Conservation (phyloP, 805 yeast genomes). For the Sporopachydermia lactativora region DNA sequence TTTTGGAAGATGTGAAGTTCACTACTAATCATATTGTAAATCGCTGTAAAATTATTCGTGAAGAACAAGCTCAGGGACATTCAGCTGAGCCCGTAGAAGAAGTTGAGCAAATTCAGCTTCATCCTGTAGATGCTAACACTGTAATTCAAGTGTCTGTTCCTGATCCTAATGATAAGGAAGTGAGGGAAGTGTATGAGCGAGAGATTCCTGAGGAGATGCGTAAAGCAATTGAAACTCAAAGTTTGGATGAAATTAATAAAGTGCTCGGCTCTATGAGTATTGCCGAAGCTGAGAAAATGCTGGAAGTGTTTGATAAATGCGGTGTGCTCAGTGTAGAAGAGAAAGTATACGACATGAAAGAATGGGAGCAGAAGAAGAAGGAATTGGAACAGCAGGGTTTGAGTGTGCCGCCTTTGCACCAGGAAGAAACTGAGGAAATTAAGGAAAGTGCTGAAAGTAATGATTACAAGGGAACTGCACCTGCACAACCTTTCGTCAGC, state of each 20-base stretch:
- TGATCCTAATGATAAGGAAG: constrained; percentile 31
- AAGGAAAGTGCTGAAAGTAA: neutral
- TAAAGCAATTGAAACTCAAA: constrained; percentile 56
- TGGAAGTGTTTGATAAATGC: constrained; percentile 64
- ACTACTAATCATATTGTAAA: constrained; percentile 63
- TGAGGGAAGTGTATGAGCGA: constrained; percentile 18
- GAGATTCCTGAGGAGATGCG: constrained; percentile 47
- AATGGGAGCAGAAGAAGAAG: constrained; percentile 19
- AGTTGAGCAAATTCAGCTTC: constrained; percentile 78
- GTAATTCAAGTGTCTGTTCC: constrained; percentile 65
- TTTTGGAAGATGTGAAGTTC: constrained; percentile 54
- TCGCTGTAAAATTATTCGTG: constrained; percentile 56
- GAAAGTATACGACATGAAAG: constrained; percentile 23
- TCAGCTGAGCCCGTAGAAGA: constrained; percentile 29
- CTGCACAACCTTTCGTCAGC: neutral
- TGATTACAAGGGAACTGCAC: neutral
- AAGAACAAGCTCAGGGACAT: constrained; percentile 29
- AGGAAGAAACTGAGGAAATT: too few relatives aligned
- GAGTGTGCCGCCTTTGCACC: too few relatives aligned
- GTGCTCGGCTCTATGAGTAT: constrained; percentile 63
- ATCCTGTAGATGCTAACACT: constrained; percentile 73
- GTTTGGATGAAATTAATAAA: constrained; percentile 67
- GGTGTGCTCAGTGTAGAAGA: constrained; percentile 75
- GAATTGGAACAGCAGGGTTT: too few relatives aligned
- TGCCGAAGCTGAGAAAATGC: constrained; percentile 65